A percentile compares a stretch with the other conserved stretches of the same genome.
Conservation (phyloP, 805 yeast species). For the Brettanomyces bruxellensis region DNA sequence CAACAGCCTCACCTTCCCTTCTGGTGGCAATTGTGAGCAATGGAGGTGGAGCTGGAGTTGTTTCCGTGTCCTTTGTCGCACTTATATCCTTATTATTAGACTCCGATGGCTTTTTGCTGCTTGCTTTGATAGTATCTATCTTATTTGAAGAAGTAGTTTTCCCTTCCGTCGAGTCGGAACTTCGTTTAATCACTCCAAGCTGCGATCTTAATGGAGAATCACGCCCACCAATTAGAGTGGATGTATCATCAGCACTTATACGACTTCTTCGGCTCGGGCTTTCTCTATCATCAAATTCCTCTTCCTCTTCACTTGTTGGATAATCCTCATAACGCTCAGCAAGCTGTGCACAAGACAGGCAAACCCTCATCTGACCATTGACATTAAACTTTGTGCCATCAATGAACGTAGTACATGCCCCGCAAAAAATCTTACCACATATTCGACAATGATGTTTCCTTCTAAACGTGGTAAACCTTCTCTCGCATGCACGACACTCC, state of each 20-base stretch:
- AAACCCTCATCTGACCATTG: slow-evolving; percentile 66
- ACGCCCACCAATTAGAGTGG: no score
- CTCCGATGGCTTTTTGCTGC: not conserved
- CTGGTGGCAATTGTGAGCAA: slow-evolving; percentile 78
- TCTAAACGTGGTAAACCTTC: slow-evolving; percentile 74
- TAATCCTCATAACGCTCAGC: slow-evolving; percentile 56
- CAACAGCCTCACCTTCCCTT: slow-evolving; percentile 68
- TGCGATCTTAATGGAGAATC: no score
- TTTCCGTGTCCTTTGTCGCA: not conserved
- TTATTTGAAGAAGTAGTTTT: not conserved
- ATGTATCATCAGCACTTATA: no score
- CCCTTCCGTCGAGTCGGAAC: slow-evolving; percentile 32
- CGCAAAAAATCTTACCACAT: slow-evolving; percentile 93
- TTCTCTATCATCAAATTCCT: slow-evolving; percentile 34
- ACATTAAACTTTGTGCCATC: slow-evolving; percentile 56
- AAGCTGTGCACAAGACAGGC: slow-evolving; percentile 58
- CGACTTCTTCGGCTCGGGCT: not conserved
- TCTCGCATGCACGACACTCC: slow-evolving; percentile 78
- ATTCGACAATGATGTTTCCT: slow-evolving; percentile 92
- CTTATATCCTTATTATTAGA: not conserved
- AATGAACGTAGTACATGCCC: slow-evolving; percentile 66
- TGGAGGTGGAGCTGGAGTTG: slow-evolving; percentile 52
- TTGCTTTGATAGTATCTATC: not conserved
- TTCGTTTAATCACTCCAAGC: slow-evolving; percentile 10
- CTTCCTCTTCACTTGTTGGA: slow-evolving; percentile 48